Evolutionary conservation across 2,329 filamentous ascomycete genomes (phyloP), one percentile per base, ranked within the genome.

Genomic region (Blumeria hordei): DNA sequence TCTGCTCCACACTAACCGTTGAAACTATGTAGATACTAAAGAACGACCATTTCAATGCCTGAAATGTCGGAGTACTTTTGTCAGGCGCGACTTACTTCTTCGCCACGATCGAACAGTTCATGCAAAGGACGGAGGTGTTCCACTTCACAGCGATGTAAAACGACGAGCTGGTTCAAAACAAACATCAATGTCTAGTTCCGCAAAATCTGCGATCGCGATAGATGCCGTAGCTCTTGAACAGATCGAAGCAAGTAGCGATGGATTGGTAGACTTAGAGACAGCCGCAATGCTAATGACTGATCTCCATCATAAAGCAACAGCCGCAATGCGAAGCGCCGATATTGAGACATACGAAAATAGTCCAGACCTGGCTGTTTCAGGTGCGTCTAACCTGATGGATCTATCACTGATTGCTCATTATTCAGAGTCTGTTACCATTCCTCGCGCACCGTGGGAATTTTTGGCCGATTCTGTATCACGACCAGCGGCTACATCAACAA

Each of bases 271-370:
- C 68, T 84, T 95, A 65, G 90, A 98, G 74, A 88, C 90, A 63
- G 92, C 92, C 62, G 92, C 92, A 62, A 95, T 96, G 87, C 79
- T 98, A 68, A 93, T 98, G 73, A 92, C 90, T 67, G 88, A 96
- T 71, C 83, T 96, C 67, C 90, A 94, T 71, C 88, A 95, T 73
- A 95, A 95, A 74, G 88, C 81, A 64, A 90, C 88, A 70, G 81
- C 78, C 57, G 74, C 80, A 63, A 86, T 79, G 69, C 75, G 77
- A 56, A 75, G 72, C 60, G 72, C 71, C 58, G 73, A 71, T 61
- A 61, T 65, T 51, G 63, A 62, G 57, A 71, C 74, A 53, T 80
- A 73, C 63, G 76, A 78, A 59, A 70, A 73, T 59, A 72, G 69
- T 65, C 70, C 74, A 35, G 76, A 78, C 64, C 80, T 84, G 67